Evolutionary conservation across 2,329 filamentous ascomycete species (phyloP).

Genomic region (Fusarium pseudocircinatum): DNA sequence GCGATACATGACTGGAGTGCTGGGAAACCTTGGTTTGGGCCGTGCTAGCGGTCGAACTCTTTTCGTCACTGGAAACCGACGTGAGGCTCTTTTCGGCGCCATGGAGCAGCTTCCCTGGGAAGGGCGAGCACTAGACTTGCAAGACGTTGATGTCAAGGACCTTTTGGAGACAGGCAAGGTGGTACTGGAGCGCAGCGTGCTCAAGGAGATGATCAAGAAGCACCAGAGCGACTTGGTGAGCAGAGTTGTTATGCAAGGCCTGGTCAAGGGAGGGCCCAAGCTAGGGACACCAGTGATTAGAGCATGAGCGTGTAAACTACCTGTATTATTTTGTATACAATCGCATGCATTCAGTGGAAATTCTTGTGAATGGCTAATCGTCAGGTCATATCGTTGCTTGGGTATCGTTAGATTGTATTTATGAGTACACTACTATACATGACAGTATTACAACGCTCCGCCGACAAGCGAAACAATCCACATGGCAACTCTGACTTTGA

Average conservation of each 20-base stretch:
- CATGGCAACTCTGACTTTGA: slow-evolving; percentile 90
- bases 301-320: slow-evolving; percentile 40
- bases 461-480: slow-evolving; percentile 90
- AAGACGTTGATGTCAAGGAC: slow-evolving; percentile 96
- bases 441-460: slow-evolving; percentile 74
- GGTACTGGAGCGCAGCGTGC: slow-evolving; percentile 84
- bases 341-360: neutral
- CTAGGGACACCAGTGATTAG: slow-evolving; percentile 53
- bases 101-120: slow-evolving; percentile 72
- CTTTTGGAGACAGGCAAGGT: slow-evolving; percentile 85
- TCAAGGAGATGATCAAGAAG: slow-evolving; percentile 76
- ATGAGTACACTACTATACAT: slow-evolving; percentile 34
- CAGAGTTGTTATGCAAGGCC: slow-evolving; percentile 56
- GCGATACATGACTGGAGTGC: slow-evolving; percentile 72
- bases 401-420: slow-evolving; percentile 23
- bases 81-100: slow-evolving; percentile 72
- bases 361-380: neutral
- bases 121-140: slow-evolving; percentile 73
- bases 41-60: slow-evolving; percentile 74
- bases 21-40: slow-evolving; percentile 77
- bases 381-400: neutral
- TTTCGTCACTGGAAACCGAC: slow-evolving; percentile 72
- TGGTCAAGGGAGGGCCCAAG: slow-evolving; percentile 47
- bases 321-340: slow-evolving; percentile 46
- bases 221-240: slow-evolving; percentile 75